Evolutionary conservation across 2,329 filamentous ascomycete genomes (phyloP).

Genomic region (Metarhizium sp.): DNA sequence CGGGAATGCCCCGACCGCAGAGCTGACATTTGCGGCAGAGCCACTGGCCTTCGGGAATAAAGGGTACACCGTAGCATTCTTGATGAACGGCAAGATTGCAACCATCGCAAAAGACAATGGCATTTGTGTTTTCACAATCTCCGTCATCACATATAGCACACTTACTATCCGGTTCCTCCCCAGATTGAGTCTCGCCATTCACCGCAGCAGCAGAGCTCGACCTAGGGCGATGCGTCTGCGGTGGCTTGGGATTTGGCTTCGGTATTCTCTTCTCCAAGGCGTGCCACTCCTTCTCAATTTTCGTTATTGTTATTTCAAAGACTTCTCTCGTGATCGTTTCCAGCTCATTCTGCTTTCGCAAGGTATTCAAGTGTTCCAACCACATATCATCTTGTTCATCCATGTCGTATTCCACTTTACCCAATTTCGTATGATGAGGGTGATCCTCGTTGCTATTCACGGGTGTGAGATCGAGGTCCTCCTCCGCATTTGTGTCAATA

Average conservation of each 20-base stretch:
- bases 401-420: constrained; percentile 97
- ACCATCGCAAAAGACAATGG: constrained; percentile 97
- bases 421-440: constrained; percentile 38
- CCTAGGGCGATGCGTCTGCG: constrained; percentile 84
- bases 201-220: constrained; percentile 93
- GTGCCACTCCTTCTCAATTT: constrained; percentile 98
- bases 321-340: constrained; percentile 85
- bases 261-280: constrained; percentile 92
- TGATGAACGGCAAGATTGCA: constrained; percentile 97
- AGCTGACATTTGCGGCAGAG: constrained; percentile 93
- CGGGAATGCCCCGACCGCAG: constrained; percentile 81
- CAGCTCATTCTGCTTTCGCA: constrained; percentile 63
- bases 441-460: constrained; percentile 19
- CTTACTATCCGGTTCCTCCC: constrained; percentile 94
- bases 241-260: constrained; percentile 92
- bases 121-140: constrained; percentile 99
- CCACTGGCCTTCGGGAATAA: constrained; percentile 98
- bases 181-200: constrained; percentile 74
- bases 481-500: constrained; percentile 48
- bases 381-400: constrained; percentile 98
- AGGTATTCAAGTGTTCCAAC: constrained; percentile 74
- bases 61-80: constrained; percentile 97
- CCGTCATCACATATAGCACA: constrained; percentile 97
- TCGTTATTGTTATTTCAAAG: constrained; percentile 96
- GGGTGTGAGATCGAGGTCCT: constrained; percentile 42